These are phyloP conservation scores for Firmiana major DNA, from an alignment of 345 rosid genomes.

Conservation along the genomic window DNA sequence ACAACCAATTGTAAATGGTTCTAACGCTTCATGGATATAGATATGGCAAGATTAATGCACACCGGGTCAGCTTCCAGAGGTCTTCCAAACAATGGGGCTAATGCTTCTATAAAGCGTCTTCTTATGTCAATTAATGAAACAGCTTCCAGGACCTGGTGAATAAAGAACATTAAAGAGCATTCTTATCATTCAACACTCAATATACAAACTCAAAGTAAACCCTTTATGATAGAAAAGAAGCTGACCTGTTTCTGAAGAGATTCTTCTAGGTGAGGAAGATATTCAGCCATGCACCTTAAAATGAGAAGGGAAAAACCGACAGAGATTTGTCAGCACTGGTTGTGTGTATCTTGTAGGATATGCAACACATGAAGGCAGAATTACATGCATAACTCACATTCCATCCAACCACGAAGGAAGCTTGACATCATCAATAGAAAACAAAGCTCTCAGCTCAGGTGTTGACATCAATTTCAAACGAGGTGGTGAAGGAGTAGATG, in stretches of 20 bases:
- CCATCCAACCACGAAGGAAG: conserved; percentile 91
- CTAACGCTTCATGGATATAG: not conserved
- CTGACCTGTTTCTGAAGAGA: conserved; percentile 75
- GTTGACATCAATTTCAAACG: conserved; percentile 75
- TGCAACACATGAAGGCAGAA: conserved; percentile 16
- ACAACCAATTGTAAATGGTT: conserved; percentile 4
- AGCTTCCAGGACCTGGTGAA: conserved; percentile 61
- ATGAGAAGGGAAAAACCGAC: conserved; percentile 17
- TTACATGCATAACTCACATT: conserved; percentile 50
- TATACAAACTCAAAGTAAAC: conserved; percentile 10
- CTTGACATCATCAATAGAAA: conserved; percentile 82
- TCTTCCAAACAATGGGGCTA: conserved; percentile 67
- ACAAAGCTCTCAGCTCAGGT: conserved; percentile 58
- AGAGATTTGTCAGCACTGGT: conserved; percentile 17
- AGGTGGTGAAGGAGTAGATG: conserved; percentile 69
- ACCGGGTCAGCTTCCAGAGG: conserved; percentile 93
- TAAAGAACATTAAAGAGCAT: conserved; percentile 2
- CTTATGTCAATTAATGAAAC: conserved; percentile 58
- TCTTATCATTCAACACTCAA: conserved; percentile 1
- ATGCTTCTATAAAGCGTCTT: conserved; percentile 75
- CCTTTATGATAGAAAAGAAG: conserved; percentile 12
- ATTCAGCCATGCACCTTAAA: conserved; percentile 96
- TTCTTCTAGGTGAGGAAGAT: conserved; percentile 94
- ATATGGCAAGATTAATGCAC: conserved; percentile 25
- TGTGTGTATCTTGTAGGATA: not conserved